A percentile compares a stretch with the other conserved stretches of the same genome.
phyloP scores from a whole-genome alignment of 768 basidiomycete genomes.

The Termitomyces sp. region DNA sequence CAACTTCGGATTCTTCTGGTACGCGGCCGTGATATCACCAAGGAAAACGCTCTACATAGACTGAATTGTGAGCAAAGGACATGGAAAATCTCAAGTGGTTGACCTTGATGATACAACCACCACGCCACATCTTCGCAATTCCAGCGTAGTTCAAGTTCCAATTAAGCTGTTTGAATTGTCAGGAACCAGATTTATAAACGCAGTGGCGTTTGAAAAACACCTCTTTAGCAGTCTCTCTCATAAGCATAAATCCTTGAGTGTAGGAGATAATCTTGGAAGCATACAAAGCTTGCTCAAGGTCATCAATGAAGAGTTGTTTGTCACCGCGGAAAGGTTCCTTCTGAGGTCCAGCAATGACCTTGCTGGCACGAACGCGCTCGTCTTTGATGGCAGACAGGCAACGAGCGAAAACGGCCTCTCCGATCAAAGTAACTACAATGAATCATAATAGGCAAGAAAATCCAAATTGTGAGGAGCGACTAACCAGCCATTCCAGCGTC shows the following conservation, averaged over 20 bases:
- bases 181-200: neutral
- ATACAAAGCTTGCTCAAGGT: constrained; percentile 98
- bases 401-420: constrained; percentile 98
- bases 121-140: constrained; percentile 99
- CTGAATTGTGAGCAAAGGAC: neutral
- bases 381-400: constrained; percentile 96
- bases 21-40: constrained; percentile 87
- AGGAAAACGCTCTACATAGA: constrained; percentile 79
- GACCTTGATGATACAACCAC: constrained; percentile 98
- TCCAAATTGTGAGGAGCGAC: constrained; percentile 17
- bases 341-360: constrained; percentile 83
- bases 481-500: constrained; percentile 84
- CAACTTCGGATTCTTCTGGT: constrained; percentile 74
- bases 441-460: constrained; percentile 1
- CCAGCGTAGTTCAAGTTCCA: constrained; percentile 98
- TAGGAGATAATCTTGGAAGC: constrained; percentile 99
- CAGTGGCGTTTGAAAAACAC: constrained; percentile 27
- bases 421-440: constrained; percentile 87
- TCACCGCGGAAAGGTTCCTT: constrained; percentile 94
- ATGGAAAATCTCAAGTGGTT: no score
- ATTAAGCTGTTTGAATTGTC: constrained; percentile 35
- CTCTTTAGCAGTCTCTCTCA: constrained; percentile 97
- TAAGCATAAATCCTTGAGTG: constrained; percentile 99
- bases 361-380: constrained; percentile 92
- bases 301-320: constrained; percentile 98